These are phyloP conservation scores for Cucurbita moschata DNA, from an alignment of 306 rosid species.

Conservation along the genomic window DNA sequence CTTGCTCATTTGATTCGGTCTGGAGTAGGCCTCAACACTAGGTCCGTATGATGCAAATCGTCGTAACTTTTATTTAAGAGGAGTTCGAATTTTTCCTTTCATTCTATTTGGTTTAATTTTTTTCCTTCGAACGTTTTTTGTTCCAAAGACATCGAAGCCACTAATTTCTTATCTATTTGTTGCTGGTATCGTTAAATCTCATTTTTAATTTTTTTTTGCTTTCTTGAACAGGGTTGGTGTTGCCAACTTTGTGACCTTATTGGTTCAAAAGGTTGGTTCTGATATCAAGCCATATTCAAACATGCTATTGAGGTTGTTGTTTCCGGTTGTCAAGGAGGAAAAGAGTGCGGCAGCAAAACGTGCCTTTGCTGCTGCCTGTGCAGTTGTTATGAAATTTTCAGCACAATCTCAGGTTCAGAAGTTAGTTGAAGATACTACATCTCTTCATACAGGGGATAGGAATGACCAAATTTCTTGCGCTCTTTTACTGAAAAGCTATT, in stretches of 20 bases:
- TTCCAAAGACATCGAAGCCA: neutral
- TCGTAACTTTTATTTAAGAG: neutral
- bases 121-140: neutral
- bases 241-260: conserved; percentile 67
- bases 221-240: conserved; percentile 72
- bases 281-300: conserved; percentile 73
- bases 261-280: conserved; percentile 63
- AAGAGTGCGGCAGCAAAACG: conserved; percentile 74
- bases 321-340: conserved; percentile 77
- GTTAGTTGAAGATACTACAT: conserved; percentile 62
- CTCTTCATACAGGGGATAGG: conserved; percentile 70
- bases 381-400: conserved; percentile 41
- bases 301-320: conserved; percentile 61
- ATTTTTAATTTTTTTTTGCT: neutral
- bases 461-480: conserved; percentile 83
- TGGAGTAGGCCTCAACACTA: conserved; percentile 93
- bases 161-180: neutral
- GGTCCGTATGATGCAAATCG: conserved; percentile 27
- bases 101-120: neutral
- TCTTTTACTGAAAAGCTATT: conserved; percentile 58
- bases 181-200: too few species aligned
- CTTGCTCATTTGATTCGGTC: conserved; percentile 83
- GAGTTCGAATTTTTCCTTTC: neutral
- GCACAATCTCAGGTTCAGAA: conserved; percentile 57
- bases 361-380: conserved; percentile 87